Base-by-base conservation (phyloP, 176 grass and related monocot species). In the Musa troglodytarum region DNA sequence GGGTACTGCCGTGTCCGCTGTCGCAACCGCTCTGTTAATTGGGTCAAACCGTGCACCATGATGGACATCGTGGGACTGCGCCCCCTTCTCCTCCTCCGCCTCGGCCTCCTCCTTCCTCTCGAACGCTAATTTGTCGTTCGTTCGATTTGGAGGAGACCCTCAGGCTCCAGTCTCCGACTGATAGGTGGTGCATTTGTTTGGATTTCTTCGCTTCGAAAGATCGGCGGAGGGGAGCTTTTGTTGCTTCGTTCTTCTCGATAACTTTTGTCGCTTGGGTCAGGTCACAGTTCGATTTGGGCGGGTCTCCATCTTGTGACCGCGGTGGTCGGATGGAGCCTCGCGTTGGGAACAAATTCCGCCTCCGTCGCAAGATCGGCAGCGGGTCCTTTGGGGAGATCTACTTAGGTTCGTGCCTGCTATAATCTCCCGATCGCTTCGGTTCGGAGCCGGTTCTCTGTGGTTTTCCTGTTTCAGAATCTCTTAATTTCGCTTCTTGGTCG, bases 321-420 rank as follows among this genome's bases (percentile, higher is more conserved):
- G 10, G 52, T 2, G 76, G 49, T 52, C 65, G 21, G 49, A 90
- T 90, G 88, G 88, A 90, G 72, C 88, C 88, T 62, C 84, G 88
- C 49, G 84, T 90, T 12, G 88, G 76, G 65, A 90, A 84, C 84
- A 90, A 87, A 81, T 90, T 82, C 55, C 81, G 84, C 57, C 81
- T 90, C 12, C 84, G 84, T 50, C 84, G 84, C 72, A 90, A 84
- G 84, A 82, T 90, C 50, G 88, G 88, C 53, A 90, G 88, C 66
- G 88, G 88, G 9, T 90, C 88, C 4, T 90, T 90, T 58, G 84
- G 84, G 54, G 88, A 90, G 81, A 87, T 90, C 71, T 90, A 74
- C 69, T 82, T 90, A 69, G 84, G 88, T 90, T 24, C 2, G 8
- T 67, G 63, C 61, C 63, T 79, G 9, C 11, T 17, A 2, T 29